Evolutionary conservation across 306 rosid genomes (phyloP).

Genomic region (Rosa chinensis): DNA sequence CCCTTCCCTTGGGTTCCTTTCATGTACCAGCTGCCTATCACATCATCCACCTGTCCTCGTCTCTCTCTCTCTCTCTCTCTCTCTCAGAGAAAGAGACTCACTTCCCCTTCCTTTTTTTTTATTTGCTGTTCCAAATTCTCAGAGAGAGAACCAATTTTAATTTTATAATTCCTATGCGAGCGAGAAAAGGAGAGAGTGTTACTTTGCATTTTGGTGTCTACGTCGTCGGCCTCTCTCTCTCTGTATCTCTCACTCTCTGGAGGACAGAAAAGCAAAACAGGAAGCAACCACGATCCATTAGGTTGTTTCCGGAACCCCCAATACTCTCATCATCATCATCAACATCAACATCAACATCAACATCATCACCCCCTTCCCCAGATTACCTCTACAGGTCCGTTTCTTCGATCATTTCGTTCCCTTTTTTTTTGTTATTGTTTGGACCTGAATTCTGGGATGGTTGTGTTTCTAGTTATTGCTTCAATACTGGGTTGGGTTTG

Average conservation of each 20-base stretch:
- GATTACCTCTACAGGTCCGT: neutral
- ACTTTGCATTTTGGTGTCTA: neutral
- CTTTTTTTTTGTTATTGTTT: neutral
- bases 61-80: neutral
- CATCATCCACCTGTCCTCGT: slow-evolving; percentile 19
- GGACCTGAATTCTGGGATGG: neutral
- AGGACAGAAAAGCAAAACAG: neutral
- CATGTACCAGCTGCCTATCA: slow-evolving; percentile 1
- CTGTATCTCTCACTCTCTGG: neutral
- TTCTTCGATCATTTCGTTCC: neutral
- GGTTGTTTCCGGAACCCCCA: neutral
- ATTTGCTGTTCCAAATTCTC: neutral
- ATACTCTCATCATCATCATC: neutral
- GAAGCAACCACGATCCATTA: slow-evolving; percentile 6
- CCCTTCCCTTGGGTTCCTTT: too few species aligned
- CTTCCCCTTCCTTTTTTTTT: neutral
- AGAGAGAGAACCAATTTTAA: neutral
- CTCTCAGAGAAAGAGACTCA: neutral
- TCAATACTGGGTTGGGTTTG: neutral
- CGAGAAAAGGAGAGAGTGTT: slow-evolving; percentile 1
- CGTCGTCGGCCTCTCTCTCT: neutral
- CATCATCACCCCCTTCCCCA: neutral
- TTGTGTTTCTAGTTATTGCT: too few species aligned
- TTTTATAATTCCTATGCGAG: neutral
- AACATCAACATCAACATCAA: neutral